Evolutionary conservation across 2,329 filamentous ascomycete species (phyloP).

Genomic region (Rhinocladiella mackenziei): DNA sequence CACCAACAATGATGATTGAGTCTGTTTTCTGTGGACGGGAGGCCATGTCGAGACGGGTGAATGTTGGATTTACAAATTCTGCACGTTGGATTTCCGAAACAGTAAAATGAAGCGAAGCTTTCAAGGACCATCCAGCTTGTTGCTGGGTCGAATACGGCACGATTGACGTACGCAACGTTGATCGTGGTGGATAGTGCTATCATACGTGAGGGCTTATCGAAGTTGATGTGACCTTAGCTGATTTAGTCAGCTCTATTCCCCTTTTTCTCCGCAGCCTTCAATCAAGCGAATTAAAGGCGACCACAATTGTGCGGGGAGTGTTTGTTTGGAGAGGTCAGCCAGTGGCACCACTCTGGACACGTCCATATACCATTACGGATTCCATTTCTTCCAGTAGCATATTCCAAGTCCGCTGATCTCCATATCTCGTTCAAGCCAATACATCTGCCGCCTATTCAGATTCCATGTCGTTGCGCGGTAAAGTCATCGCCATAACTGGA

Average conservation of each 20-base stretch:
- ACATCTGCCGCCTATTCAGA: too few species aligned
- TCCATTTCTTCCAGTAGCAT: background rate
- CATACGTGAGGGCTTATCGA: too few species aligned
- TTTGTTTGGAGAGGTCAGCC: background rate
- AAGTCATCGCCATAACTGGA: constrained; percentile 50
- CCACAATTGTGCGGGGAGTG: background rate
- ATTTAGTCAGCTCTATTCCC: background rate
- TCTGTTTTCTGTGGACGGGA: too few species aligned
- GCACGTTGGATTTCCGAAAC: too few species aligned
- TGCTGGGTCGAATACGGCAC: too few species aligned
- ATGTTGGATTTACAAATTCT: too few species aligned
- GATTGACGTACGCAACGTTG: too few species aligned
- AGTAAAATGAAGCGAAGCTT: too few species aligned
- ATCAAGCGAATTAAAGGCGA: background rate
- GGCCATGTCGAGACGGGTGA: too few species aligned
- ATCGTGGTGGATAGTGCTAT: too few species aligned
- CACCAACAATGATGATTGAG: constrained; percentile 50
- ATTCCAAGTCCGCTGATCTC: background rate
- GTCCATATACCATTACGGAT: background rate
- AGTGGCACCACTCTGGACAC: background rate
- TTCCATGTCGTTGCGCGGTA: constrained; percentile 29
- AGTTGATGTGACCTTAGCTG: too few species aligned
- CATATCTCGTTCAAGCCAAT: background rate
- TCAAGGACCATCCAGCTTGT: too few species aligned
- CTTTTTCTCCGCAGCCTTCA: background rate